phyloP scores from a whole-genome alignment of 257 asterid species.

The Datura wrightii region DNA sequence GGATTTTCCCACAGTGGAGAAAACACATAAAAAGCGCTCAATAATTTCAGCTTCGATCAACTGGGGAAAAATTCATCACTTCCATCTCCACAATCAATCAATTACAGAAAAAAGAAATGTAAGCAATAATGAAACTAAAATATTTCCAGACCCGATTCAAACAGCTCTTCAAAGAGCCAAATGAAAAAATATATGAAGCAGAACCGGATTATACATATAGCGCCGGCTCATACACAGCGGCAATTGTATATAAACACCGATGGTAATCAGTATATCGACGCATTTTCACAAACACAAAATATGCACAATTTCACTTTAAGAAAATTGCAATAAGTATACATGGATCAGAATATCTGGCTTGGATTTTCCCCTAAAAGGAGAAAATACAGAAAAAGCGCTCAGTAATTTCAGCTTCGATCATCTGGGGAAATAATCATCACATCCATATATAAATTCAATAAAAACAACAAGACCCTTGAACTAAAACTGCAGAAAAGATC shows the following conservation, averaged over 20 bases:
- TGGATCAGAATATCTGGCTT: no score
- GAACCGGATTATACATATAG: conserved; percentile 44
- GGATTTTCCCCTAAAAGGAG: no score
- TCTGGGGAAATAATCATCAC: no score
- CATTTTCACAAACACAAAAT: not conserved
- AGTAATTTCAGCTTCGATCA: no score
- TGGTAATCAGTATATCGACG: conserved; percentile 88
- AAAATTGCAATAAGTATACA: no score
- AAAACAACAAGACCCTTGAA: no score
- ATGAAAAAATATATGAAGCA: conserved; percentile 27
- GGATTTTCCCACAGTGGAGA: conserved; percentile 42
- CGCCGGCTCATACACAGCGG: conserved; percentile 81
- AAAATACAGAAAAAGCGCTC: no score
- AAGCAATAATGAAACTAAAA: not conserved
- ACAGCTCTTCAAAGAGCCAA: conserved; percentile 37
- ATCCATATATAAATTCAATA: no score
- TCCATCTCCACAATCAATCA: conserved; percentile 41
- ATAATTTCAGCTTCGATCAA: conserved; percentile 90
- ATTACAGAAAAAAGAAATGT: not conserved
- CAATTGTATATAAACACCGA: conserved; percentile 43
- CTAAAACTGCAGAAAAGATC: no score
- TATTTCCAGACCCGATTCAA: conserved; percentile 56
- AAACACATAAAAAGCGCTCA: conserved; percentile 60
- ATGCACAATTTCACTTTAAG: not conserved
- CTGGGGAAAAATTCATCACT: conserved; percentile 88